These are phyloP conservation scores for Poteriospumella lacustris DNA, from an alignment of 108 stramenopile genomes.

Conservation along the genomic window DNA sequence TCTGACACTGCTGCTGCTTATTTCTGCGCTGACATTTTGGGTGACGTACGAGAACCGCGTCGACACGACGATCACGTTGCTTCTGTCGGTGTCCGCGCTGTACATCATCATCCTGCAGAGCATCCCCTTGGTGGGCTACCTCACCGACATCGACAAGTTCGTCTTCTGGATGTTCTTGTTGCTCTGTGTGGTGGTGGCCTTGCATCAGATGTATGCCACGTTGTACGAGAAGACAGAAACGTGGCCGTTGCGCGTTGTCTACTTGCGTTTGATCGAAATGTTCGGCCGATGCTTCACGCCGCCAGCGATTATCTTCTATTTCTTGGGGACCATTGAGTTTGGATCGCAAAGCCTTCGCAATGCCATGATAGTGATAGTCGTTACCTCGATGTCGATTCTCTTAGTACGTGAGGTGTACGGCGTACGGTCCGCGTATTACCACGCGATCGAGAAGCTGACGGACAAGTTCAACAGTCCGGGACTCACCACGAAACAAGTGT, in stretches of 20 bases:
- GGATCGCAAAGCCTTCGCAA: too few relatives aligned
- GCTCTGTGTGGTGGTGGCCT: background rate
- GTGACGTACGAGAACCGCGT: background rate
- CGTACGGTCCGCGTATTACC: too few relatives aligned
- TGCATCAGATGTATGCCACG: background rate
- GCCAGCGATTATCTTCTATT: background rate
- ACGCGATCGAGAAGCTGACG: too few relatives aligned
- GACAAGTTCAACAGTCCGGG: too few relatives aligned
- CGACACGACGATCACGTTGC: background rate
- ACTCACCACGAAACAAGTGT: too few relatives aligned
- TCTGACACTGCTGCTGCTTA: background rate
- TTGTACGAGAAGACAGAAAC: background rate
- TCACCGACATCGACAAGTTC: background rate
- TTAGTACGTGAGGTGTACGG: too few relatives aligned
- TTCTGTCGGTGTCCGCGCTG: conserved; percentile 12
- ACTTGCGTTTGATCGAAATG: background rate
- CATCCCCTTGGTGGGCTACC: conserved; percentile 12
- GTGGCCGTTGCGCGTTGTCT: background rate
- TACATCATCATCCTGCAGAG: background rate
- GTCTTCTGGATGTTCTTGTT: background rate
- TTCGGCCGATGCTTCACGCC: background rate
- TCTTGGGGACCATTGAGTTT: background rate
- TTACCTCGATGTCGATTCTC: too few relatives aligned
- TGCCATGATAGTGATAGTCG: too few relatives aligned
- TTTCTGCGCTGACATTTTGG: conserved; percentile 1